Evolutionary conservation across 1,284 basidiomycete genomes (phyloP), one percentile per base, ranked within the genome.

Genomic region (Trichosporon sp.): DNA sequence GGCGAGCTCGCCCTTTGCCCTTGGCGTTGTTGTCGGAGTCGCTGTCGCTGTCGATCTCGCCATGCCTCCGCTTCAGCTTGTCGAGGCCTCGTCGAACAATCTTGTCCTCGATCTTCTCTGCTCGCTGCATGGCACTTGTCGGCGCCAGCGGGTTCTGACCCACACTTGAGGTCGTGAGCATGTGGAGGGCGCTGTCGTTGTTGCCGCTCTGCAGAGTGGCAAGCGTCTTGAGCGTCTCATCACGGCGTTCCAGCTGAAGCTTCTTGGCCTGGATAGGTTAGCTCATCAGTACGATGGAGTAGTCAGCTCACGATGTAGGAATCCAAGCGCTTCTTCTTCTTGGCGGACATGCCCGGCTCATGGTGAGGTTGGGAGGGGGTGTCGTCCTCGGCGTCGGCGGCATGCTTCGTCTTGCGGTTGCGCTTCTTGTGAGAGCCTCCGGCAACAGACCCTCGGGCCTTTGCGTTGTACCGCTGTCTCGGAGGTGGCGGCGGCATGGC

Each of bases 31-130:
- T 69, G 83, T 77, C 77, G 65, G 68, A 64, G 56, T 72, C 74
- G 71, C 73, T 70, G 53, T 42, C 68, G 86, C 89, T 62, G 85
- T 88, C n/a, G 88, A 89, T 35, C 84, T 88, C 76, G 83, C 62
- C 86, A 86, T 83, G 83, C 69, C 85, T 86, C 62, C 81, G 84
- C 47, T 83, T 80, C 34, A 85, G 84, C 75, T 87, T 87, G 73
- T 78, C 86, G 86, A 89, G 89, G 67, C 89, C 88, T 64, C 91
- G 86, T 64, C 90, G 85, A 12, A 90, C 88, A 69, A 88, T 87
- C 13, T 90, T 85, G 74, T 88, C 89, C 80, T 93, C 92, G 71
- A 92, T 91, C 77, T 89, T 89, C 62, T 92, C 88, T 0, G 91
- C 91, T 77, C 96, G 89, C 56, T 83, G 76, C 58, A 77, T 68